Evolutionary conservation across 148 eudicot genomes (phyloP), one percentile per base, ranked within the genome.

Genomic region (Rhododendron mucronatum): DNA sequence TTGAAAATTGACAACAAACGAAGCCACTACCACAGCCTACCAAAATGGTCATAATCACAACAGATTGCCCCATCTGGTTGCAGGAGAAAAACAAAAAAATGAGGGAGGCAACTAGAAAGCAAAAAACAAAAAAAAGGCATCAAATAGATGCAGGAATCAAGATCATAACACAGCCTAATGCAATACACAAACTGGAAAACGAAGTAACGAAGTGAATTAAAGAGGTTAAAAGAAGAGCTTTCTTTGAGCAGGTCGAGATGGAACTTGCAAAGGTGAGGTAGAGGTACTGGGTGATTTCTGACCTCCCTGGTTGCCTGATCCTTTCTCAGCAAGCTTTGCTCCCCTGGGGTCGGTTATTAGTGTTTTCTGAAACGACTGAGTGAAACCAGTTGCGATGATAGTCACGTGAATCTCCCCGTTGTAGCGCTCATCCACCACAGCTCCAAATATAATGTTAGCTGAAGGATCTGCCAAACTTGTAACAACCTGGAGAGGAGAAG

Each of bases 401-500:
- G 99, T 97, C 65, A 97, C 98, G 61, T 97, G 99, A 69, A 97
- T 93, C 92, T 95, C 99, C 79, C 99, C 99, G 37, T 93, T 95
- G 90, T 93, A 97, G 26, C 99, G 94, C 33, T 97, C 99, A 88
- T 97, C 99, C 79, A 97, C 98, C 78, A 97, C 99, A 59, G 99
- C 99, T 61, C 99, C 99, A 85, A 97, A 97, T 91, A 97, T 97
- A 74, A 97, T 97, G 90, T 97, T 97, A 0, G 99, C 99, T 1
- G 98, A 92, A 53, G 99, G 99, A 87, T 97, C 99, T 18, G 99
- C 99, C 90, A 97, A 89, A 88, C 99, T 95, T 39, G 99, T 97
- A 6, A 97, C 98, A 73, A 97, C 96, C 99, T 95, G 92, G 44
- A 61, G 80, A 23, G 28, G 18, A 69, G 2, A 28, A 35, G 53